Conservation (phyloP, 345 rosid genomes). For the Toxicodendron radicans region DNA sequence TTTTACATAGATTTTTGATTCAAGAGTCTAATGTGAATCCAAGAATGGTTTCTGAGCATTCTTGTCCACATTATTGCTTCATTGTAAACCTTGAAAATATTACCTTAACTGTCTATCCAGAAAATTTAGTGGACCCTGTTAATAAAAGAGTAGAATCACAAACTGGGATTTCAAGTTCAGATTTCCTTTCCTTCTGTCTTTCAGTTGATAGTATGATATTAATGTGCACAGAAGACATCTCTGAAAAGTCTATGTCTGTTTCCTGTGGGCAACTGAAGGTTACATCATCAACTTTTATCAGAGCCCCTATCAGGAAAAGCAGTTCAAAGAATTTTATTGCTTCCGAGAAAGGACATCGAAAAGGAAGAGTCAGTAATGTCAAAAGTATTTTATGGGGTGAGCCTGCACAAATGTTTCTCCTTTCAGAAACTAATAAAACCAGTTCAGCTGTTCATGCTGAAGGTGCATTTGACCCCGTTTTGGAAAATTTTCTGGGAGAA, state of each 20-base stretch:
- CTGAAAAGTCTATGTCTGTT: slow-evolving; percentile 46
- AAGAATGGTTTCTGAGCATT: slow-evolving; percentile 34
- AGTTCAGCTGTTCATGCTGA: slow-evolving; percentile 34
- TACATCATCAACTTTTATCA: slow-evolving; percentile 37
- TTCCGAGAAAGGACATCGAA: slow-evolving; percentile 33
- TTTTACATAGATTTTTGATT: slow-evolving; percentile 23
- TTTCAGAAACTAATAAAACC: slow-evolving; percentile 34
- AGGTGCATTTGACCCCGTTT: slow-evolving; percentile 30
- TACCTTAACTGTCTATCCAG: slow-evolving; percentile 43
- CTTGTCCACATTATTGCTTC: slow-evolving; percentile 38
- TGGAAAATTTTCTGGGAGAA: slow-evolving; percentile 52
- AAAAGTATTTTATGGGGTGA: slow-evolving; percentile 53
- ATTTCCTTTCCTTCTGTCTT: slow-evolving; percentile 51
- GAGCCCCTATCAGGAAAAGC: slow-evolving; percentile 30
- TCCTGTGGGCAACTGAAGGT: slow-evolving; percentile 61
- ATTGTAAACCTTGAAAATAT: slow-evolving; percentile 54
- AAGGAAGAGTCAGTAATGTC: slow-evolving; percentile 34
- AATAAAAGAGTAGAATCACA: slow-evolving; percentile 36
- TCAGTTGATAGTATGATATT: slow-evolving; percentile 53
- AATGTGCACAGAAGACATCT: slow-evolving; percentile 42
- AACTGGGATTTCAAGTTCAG: slow-evolving; percentile 38
- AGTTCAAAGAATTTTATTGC: slow-evolving; percentile 29
- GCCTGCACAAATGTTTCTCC: slow-evolving; percentile 49
- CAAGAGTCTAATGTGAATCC: slow-evolving; percentile 35
- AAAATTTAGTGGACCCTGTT: slow-evolving; percentile 28